A percentile compares a stretch with the other conserved stretches of the same genome.
Conservation (phyloP, 202 grass and related monocot species). For the Zoysia matrella region DNA sequence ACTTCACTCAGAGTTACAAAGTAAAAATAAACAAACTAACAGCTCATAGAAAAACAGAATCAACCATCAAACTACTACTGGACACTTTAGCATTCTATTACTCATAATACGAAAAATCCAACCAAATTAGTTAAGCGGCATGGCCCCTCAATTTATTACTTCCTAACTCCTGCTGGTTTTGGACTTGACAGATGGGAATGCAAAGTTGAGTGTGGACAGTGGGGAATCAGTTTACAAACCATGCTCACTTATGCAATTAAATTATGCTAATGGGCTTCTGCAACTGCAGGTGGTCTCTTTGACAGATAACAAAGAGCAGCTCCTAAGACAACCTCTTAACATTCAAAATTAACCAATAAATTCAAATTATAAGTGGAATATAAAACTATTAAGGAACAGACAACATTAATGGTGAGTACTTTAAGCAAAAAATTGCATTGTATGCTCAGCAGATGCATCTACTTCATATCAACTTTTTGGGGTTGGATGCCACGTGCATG, state of each 20-base stretch:
- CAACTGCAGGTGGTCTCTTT: no score
- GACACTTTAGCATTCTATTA: background rate
- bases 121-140: background rate
- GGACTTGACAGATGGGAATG: conserved; percentile 12
- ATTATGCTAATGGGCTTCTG: no score
- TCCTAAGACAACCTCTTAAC: no score
- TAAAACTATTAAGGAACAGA: background rate
- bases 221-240: background rate
- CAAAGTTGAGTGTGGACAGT: background rate
- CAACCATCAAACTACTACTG: background rate
- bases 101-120: background rate
- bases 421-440: no score
- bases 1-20: background rate
- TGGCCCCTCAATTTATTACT: background rate
- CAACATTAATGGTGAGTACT: background rate
- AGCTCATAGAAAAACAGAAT: background rate
- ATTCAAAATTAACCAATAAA: background rate
- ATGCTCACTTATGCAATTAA: no score
- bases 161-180: conserved; percentile 3
- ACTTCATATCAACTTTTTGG: conserved; percentile 91
- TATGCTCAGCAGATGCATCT: conserved; percentile 30
- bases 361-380: background rate
- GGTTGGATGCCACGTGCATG: no score
- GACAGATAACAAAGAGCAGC: no score
- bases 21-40: background rate